Evolutionary conservation across 2,329 filamentous ascomycete genomes (phyloP).

Genomic region (Fusarium equiseti): DNA sequence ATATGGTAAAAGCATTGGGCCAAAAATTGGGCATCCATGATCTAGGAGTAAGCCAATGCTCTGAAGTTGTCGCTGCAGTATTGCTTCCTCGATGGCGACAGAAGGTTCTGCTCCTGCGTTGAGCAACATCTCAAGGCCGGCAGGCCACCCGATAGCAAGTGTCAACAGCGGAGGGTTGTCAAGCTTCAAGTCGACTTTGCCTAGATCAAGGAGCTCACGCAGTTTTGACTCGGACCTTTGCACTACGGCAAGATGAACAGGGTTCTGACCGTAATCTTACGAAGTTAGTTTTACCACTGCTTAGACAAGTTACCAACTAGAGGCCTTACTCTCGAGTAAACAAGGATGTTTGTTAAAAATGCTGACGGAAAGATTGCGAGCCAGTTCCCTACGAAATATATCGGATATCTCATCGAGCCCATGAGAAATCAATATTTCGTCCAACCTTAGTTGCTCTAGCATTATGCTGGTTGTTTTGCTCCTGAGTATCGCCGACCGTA

Average conservation of each 20-base stretch:
- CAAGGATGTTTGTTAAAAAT: neutral
- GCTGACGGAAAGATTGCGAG: rapidly evolving
- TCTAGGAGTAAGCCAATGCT: rapidly evolving
- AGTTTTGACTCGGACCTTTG: rapidly evolving
- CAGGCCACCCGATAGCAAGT: rapidly evolving
- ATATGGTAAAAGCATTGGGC: too few relatives aligned
- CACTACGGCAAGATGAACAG: neutral
- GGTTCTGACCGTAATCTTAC: neutral
- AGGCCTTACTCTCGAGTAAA: neutral
- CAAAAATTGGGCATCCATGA: rapidly evolving
- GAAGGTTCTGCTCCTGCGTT: rapidly evolving
- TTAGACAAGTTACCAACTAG: rapidly evolving
- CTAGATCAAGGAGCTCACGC: rapidly evolving
- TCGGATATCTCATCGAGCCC: rapidly evolving
- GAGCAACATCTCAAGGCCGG: neutral
- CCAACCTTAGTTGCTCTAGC: too few relatives aligned
- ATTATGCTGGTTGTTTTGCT: too few relatives aligned
- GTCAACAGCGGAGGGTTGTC: rapidly evolving
- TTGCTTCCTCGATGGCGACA: rapidly evolving
- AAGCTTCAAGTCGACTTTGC: rapidly evolving
- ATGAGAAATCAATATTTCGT: neutral
- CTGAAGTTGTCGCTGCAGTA: rapidly evolving
- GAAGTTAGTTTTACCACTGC: rapidly evolving
- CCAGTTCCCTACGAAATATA: rapidly evolving
- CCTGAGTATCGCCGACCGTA: too few relatives aligned